Conservation (phyloP, 2,329 filamentous ascomycete genomes). For the Didymella lethalis region DNA sequence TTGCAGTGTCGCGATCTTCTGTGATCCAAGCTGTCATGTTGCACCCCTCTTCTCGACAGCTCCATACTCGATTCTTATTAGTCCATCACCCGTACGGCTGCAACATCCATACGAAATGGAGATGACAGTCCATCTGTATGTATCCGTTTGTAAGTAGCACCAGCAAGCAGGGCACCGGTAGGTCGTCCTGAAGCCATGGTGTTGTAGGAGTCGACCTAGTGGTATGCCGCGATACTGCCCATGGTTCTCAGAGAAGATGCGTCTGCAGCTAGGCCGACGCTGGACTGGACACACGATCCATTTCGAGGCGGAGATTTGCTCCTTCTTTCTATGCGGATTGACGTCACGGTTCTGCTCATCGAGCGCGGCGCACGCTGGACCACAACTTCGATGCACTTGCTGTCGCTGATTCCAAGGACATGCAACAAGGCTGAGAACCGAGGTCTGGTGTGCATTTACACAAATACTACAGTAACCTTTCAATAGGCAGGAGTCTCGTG, state of each 20-base stretch:
- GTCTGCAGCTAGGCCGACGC: not conserved
- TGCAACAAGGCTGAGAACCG: not conserved
- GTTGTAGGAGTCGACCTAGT: not conserved
- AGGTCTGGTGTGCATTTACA: not conserved
- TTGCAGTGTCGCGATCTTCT: conserved; percentile 14
- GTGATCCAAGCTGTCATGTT: conserved; percentile 15
- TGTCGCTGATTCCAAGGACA: not conserved
- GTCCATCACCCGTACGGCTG: conserved; percentile 14
- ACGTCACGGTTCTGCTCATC: not conserved
- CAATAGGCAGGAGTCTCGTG: not conserved
- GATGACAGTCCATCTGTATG: not conserved
- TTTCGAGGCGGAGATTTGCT: not conserved
- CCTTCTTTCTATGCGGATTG: not conserved
- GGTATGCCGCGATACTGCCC: not conserved
- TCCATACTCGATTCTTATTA: conserved; percentile 9
- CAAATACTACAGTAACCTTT: not conserved
- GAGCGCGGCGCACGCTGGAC: not conserved
- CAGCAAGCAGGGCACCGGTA: not conserved
- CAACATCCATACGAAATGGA: not conserved
- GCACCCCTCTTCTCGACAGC: conserved; percentile 9
- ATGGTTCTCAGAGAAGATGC: not conserved
- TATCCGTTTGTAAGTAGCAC: not conserved
- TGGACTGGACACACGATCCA: not conserved
- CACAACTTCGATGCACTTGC: not conserved
- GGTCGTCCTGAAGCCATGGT: not conserved